phyloP scores from a whole-genome alignment of 148 eudicot species.

The Fagopyrum homotropicum region DNA sequence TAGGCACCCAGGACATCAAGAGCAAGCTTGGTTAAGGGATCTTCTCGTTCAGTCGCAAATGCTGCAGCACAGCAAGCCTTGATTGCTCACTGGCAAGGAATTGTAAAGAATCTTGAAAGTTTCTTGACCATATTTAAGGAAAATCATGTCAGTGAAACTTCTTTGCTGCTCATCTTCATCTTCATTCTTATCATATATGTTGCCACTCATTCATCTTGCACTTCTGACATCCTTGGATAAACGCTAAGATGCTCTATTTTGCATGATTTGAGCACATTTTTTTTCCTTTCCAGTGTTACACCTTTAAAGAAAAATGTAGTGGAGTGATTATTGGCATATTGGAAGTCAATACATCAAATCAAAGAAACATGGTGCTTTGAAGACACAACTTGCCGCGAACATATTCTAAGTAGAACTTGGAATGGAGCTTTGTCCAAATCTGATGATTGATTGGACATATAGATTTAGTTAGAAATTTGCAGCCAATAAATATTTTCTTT shows the following conservation, averaged over 20 bases:
- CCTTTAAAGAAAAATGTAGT: background rate
- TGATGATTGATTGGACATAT: background rate
- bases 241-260: background rate
- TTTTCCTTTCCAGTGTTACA: background rate
- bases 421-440: background rate
- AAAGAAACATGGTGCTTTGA: background rate
- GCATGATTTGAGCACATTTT: background rate
- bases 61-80: conserved; percentile 88
- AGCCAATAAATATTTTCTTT: background rate
- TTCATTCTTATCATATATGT: background rate
- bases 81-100: conserved; percentile 99
- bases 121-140: conserved; percentile 73
- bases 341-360: background rate
- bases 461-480: background rate
- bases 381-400: background rate
- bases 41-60: conserved; percentile 76
- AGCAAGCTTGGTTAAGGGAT: conserved; percentile 92
- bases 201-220: background rate
- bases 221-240: background rate
- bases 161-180: conserved; percentile 6
- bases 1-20: conserved; percentile 98
- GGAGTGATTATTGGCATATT: background rate
- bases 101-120: conserved; percentile 71
- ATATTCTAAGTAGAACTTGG: background rate
- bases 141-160: conserved; percentile 61